A percentile compares a stretch with the other conserved stretches of the same genome.
These are phyloP conservation scores for Pythium dissimile DNA, from an alignment of 352 stramenopile genomes.

Conservation along the genomic window DNA sequence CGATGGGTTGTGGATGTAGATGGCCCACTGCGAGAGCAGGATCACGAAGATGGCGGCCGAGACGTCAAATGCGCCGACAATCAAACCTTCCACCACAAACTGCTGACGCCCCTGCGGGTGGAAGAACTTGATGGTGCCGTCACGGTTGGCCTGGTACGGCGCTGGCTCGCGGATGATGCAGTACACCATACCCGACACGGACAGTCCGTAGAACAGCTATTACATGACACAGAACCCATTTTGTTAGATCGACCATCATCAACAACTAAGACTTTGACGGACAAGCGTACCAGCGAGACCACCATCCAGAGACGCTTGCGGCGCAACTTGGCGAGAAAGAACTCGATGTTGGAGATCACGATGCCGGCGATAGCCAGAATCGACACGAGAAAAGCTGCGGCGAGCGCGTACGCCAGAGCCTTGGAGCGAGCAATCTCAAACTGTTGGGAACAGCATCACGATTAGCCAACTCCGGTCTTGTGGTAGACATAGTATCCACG, in stretches of 20 bases:
- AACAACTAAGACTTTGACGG: not conserved
- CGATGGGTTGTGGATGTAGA: conserved; percentile 59
- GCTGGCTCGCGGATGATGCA: conserved; percentile 87
- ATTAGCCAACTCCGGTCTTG: not conserved
- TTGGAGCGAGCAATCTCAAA: conserved; percentile 71
- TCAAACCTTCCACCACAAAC: conserved; percentile 82
- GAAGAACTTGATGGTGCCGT: conserved; percentile 85
- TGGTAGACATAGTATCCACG: not conserved
- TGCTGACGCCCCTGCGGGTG: conserved; percentile 79
- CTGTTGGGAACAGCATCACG: conserved; percentile 9
- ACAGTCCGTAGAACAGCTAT: conserved; percentile 83
- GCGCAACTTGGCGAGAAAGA: conserved; percentile 64
- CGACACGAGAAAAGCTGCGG: conserved; percentile 26
- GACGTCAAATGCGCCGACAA: conserved; percentile 71
- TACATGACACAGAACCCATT: not conserved
- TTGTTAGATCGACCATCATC: not conserved
- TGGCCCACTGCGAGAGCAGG: conserved; percentile 77
- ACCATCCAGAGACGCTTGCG: conserved; percentile 86
- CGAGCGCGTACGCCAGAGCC: conserved; percentile 51
- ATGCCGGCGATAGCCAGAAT: conserved; percentile 50
- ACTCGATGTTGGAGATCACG: conserved; percentile 63
- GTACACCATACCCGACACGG: conserved; percentile 87
- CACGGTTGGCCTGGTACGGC: conserved; percentile 62
- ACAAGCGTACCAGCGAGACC: conserved; percentile 57
- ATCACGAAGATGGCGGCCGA: conserved; percentile 68